Conservation (phyloP, 2,329 filamentous ascomycete species). For the Drechslerella dactyloides region DNA sequence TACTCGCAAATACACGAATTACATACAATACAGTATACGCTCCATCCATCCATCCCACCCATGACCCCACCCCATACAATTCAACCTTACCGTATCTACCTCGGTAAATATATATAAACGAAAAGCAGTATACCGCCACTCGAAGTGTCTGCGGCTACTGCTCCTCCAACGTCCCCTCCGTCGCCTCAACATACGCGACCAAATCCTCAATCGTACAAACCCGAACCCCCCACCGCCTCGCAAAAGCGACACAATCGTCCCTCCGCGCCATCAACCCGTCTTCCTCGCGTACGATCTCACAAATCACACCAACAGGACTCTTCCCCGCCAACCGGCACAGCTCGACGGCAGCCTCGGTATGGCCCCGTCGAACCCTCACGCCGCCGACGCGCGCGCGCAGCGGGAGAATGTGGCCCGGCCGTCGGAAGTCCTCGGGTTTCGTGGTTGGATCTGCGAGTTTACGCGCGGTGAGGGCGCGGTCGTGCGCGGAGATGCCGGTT, state of each 20-base stretch:
- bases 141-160: conserved; percentile 4
- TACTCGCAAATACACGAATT: no score
- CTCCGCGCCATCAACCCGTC: conserved; percentile 86
- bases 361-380: conserved; percentile 77
- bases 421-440: conserved; percentile 69
- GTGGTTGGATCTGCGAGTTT: conserved; percentile 72
- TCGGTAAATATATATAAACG: background rate
- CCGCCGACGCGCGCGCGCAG: conserved; percentile 79
- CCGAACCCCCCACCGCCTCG: conserved; percentile 83
- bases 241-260: conserved; percentile 87
- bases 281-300: conserved; percentile 89
- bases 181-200: conserved; percentile 77
- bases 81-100: background rate
- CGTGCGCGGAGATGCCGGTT: conserved; percentile 88
- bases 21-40: no score
- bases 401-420: conserved; percentile 90
- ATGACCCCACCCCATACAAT: background rate
- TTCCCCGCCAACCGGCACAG: conserved; percentile 86
- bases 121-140: no score
- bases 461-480: conserved; percentile 81
- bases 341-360: conserved; percentile 93
- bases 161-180: conserved; percentile 65
- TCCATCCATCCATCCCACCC: background rate
- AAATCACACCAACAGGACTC: conserved; percentile 78
- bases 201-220: conserved; percentile 95